Evolutionary conservation across 495 filamentous ascomycete genomes (phyloP), one percentile per base, ranked within the genome.

Genomic region (Rhypophila decipiens): DNA sequence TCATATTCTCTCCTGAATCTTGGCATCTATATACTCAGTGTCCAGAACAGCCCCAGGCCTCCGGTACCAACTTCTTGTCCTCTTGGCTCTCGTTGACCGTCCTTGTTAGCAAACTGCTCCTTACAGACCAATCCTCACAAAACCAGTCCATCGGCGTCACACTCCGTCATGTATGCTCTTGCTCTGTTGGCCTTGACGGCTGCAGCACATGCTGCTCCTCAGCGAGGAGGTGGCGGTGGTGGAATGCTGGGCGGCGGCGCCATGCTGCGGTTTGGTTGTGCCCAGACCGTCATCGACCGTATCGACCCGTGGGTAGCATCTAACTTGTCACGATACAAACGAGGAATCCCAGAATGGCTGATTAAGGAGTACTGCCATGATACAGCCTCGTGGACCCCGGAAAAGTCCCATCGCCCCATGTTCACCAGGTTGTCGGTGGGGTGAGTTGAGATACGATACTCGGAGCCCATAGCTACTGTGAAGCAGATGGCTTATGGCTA

Each of bases 361-460:
- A 17, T 1, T 1, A 2, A 13, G 10, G 13, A 1, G 12, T 4
- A 3, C 11, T 9, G n/a, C 4, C 12, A 2, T 2, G 13, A 5
- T 40, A 2, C n/a, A 57, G 54, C 19, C 61, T 71, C 10, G 66
- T 71, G 35, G 65, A 71, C 43, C 68, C 68, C 2, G 66, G 68
- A 4, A 29, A 42, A 39, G 50, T 69, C 45, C 68, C 68, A 3
- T 68, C 64, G 0, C 42, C 64, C 0, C 68, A 71, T 47, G 64
- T 69, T 12, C 72, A 75, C 39, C 72, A 76, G 40, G 67, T 75
- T 20, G 70, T 73, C 9, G 70, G 71, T 15, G 69, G 70, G 18
- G 56, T 59, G 46, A 38, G 27, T 21, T 11, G n/a, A n/a, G n/a
- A n/a, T n/a, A n/a, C 2, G 38, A 8, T 12, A 21, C 19, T 9